Percentiles rank a stretch among this genome's conserved stretches.
Evolutionary conservation across 768 basidiomycete species (phyloP).

Genomic region (Suillus subluteus): DNA sequence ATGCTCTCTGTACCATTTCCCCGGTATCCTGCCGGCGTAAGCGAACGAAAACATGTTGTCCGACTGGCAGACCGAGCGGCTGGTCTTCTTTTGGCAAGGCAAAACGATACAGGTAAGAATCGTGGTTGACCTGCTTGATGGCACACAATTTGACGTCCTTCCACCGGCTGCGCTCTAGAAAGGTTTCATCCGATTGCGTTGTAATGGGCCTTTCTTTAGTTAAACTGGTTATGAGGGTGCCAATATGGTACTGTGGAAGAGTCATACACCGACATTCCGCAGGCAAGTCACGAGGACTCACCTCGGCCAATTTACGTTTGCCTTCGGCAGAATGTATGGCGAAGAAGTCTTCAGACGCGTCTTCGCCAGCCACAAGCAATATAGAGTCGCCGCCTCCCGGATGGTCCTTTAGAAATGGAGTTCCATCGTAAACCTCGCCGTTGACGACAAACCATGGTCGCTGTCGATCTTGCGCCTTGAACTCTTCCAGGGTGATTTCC

Average conservation of each 20-base stretch:
- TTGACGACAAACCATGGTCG: slow-evolving; percentile 55
- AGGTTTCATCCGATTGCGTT: slow-evolving; percentile 23
- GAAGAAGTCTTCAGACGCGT: slow-evolving; percentile 67
- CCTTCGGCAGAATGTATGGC: slow-evolving; percentile 63
- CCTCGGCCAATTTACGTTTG: slow-evolving; percentile 47
- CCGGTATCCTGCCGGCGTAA: slow-evolving; percentile 42
- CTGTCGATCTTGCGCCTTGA: slow-evolving; percentile 40
- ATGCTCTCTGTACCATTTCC: slow-evolving; percentile 58
- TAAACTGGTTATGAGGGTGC: slow-evolving; percentile 40
- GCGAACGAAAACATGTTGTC: slow-evolving; percentile 62
- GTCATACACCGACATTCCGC: slow-evolving; percentile 14
- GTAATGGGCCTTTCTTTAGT: slow-evolving; percentile 6
- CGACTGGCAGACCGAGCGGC: slow-evolving; percentile 56
- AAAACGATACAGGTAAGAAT: slow-evolving; percentile 56
- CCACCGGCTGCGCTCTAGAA: slow-evolving; percentile 54
- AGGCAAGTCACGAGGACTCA: slow-evolving; percentile 12
- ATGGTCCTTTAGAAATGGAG: slow-evolving; percentile 54
- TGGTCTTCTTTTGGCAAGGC: slow-evolving; percentile 43
- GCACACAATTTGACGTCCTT: slow-evolving; percentile 44
- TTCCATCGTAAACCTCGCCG: slow-evolving; percentile 61
- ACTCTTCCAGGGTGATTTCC: slow-evolving; percentile 47
- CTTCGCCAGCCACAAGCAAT: slow-evolving; percentile 56
- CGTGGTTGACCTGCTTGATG: slow-evolving; percentile 46
- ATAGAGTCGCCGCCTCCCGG: slow-evolving; percentile 64
- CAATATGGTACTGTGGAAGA: slow-evolving; percentile 46